Conservation (phyloP, 768 basidiomycete species). For the Trametes gibbosa region DNA sequence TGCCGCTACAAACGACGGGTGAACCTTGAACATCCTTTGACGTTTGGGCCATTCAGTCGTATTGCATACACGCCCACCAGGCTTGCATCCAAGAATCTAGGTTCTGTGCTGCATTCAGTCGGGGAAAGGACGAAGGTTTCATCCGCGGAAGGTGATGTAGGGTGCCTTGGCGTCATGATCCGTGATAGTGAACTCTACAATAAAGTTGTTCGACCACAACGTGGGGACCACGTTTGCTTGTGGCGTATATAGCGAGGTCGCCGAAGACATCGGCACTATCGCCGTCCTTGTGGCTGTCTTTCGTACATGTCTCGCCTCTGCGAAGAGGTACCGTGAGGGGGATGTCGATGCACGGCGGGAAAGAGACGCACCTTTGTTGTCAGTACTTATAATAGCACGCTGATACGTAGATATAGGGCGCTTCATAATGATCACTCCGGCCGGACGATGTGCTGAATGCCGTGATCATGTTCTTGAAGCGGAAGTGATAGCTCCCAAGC, state of each 20-base stretch:
- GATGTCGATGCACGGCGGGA: too few species aligned
- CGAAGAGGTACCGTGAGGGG: too few species aligned
- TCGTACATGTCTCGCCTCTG: too few species aligned
- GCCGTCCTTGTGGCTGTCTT: too few species aligned
- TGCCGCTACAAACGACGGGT: background rate
- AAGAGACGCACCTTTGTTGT: background rate
- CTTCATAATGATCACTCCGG: background rate
- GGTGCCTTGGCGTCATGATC: background rate
- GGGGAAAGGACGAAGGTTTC: too few species aligned
- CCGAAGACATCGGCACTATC: too few species aligned
- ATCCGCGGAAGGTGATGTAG: background rate
- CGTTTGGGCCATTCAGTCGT: too few species aligned
- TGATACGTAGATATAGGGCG: background rate
- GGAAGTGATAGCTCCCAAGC: too few species aligned
- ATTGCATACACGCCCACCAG: too few species aligned
- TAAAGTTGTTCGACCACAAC: background rate
- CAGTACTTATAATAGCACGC: background rate
- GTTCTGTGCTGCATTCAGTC: background rate
- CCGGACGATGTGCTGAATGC: background rate
- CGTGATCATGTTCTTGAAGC: background rate
- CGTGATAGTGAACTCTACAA: slow-evolving; percentile 3
- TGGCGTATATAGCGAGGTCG: too few species aligned
- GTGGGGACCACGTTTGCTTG: too few species aligned
- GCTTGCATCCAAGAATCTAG: background rate
- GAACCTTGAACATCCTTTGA: too few species aligned